Percentiles rank a stretch among this genome's conserved stretches.
phyloP scores from a whole-genome alignment of 805 yeast genomes.

The Soucietia sequanensis region DNA sequence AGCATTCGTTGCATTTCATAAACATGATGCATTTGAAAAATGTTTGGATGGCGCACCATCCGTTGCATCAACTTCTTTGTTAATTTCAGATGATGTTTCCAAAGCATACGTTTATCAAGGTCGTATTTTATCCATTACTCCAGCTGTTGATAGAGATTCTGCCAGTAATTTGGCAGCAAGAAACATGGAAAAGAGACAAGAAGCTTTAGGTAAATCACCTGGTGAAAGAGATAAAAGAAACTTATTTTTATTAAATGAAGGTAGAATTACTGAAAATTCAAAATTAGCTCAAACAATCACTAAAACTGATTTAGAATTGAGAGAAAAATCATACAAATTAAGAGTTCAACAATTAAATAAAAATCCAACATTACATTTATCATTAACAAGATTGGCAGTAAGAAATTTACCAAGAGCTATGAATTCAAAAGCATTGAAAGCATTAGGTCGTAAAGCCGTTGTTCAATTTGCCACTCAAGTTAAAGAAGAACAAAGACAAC shows the following conservation, averaged over 20 bases:
- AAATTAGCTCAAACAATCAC: slow-evolving; percentile 70
- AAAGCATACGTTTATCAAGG: slow-evolving; percentile 91
- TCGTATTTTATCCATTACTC: slow-evolving; percentile 76
- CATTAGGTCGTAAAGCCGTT: slow-evolving; percentile 90
- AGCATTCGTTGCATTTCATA: slow-evolving; percentile 85
- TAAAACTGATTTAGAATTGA: slow-evolving; percentile 73
- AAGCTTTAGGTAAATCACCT: slow-evolving; percentile 75
- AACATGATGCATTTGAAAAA: slow-evolving; percentile 57
- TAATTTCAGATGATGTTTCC: slow-evolving; percentile 90
- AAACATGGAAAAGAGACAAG: slow-evolving; percentile 71
- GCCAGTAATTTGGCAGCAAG: slow-evolving; percentile 74
- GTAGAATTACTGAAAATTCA: slow-evolving; percentile 80
- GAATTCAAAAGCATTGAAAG: slow-evolving; percentile 85
- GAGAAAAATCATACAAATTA: slow-evolving; percentile 83
- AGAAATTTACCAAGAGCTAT: slow-evolving; percentile 92
- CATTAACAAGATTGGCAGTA: slow-evolving; percentile 92
- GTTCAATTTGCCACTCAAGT: slow-evolving; percentile 94
- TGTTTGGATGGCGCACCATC: slow-evolving; percentile 82
- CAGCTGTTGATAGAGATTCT: slow-evolving; percentile 83
- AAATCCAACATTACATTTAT: slow-evolving; percentile 87
- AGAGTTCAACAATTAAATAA: slow-evolving; percentile 88
- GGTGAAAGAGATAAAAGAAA: slow-evolving; percentile 82
- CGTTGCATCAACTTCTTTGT: slow-evolving; percentile 55
- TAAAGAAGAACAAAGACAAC: slow-evolving; percentile 68
- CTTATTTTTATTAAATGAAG: slow-evolving; percentile 86